phyloP scores from a whole-genome alignment of 495 filamentous ascomycete genomes.

The Talaromyces ruber region DNA sequence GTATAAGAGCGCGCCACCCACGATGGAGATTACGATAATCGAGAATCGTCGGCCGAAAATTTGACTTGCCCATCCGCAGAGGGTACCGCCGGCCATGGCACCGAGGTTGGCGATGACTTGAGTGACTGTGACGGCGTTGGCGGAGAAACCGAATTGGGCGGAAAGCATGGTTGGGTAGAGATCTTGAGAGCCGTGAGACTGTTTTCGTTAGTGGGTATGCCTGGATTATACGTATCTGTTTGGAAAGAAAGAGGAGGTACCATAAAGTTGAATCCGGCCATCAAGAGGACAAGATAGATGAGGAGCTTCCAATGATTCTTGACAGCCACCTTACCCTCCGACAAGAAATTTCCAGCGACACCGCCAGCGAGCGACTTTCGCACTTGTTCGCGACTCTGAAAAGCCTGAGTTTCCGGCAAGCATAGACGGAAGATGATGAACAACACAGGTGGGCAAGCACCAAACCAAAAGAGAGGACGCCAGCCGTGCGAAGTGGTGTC shows the following conservation, averaged over 20 bases:
- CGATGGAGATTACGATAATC: slow-evolving; percentile 67
- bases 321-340: slow-evolving; percentile 68
- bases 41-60: slow-evolving; percentile 76
- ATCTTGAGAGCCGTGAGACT: slow-evolving; percentile 87
- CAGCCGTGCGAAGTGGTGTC: slow-evolving; percentile 65
- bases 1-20: slow-evolving; percentile 73
- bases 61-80: slow-evolving; percentile 69
- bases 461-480: slow-evolving; percentile 86
- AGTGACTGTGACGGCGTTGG: slow-evolving; percentile 68
- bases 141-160: slow-evolving; percentile 65
- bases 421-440: slow-evolving; percentile 71
- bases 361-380: slow-evolving; percentile 40
- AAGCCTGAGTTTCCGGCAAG: slow-evolving; percentile 69
- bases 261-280: slow-evolving; percentile 93
- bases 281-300: slow-evolving; percentile 72
- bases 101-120: slow-evolving; percentile 82
- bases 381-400: slow-evolving; percentile 50
- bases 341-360: slow-evolving; percentile 54
- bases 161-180: slow-evolving; percentile 79
- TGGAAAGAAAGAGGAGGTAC: slow-evolving; percentile 17
- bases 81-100: slow-evolving; percentile 68
- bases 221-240: slow-evolving; percentile 2
- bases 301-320: slow-evolving; percentile 72
- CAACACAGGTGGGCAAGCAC: slow-evolving; percentile 67
- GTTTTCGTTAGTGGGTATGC: neutral